A percentile compares a stretch with the other conserved stretches of the same genome.
Evolutionary conservation across 176 grass and related monocot species (phyloP).

Genomic region (Eragrostis curvula): DNA sequence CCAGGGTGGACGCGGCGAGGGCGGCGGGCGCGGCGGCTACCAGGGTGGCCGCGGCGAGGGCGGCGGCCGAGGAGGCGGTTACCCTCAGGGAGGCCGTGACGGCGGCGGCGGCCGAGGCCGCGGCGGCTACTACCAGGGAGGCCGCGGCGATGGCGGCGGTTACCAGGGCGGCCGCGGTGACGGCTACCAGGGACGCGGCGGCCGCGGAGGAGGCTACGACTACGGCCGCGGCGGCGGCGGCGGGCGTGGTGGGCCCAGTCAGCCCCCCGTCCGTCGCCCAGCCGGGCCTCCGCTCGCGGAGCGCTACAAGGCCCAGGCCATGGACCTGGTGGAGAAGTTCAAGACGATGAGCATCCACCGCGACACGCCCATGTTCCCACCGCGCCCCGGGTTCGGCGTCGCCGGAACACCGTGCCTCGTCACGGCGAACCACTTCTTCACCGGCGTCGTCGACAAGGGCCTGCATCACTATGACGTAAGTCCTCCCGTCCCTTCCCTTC

Average conservation of each 20-base stretch:
- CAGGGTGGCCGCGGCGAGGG: too few relatives aligned
- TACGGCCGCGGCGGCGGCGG: too few relatives aligned
- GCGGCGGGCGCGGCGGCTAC: too few relatives aligned
- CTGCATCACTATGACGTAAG: constrained; percentile 71
- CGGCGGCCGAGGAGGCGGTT: too few relatives aligned
- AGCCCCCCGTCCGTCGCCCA: constrained; percentile 18
- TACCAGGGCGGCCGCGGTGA: not conserved
- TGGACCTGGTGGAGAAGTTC: constrained; percentile 13
- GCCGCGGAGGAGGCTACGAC: too few relatives aligned
- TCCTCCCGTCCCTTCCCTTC: too few relatives aligned
- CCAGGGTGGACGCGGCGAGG: too few relatives aligned
- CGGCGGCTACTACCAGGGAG: not conserved
- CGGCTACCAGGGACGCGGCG: not conserved
- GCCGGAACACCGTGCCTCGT: not conserved
- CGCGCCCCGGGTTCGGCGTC: constrained; percentile 45
- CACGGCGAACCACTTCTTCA: constrained; percentile 77
- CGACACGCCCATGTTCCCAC: constrained; percentile 32
- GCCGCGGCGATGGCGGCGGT: not conserved
- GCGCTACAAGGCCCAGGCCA: not conserved
- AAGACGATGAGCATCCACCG: constrained; percentile 21
- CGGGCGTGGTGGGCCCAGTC: not conserved
- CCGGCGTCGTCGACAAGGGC: constrained; percentile 53
- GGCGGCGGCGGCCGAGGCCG: not conserved
- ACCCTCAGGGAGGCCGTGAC: not conserved
- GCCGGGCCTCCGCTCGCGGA: constrained; percentile 21